Base-by-base conservation (phyloP, 306 rosid species). In the Corylus avellana region DNA sequence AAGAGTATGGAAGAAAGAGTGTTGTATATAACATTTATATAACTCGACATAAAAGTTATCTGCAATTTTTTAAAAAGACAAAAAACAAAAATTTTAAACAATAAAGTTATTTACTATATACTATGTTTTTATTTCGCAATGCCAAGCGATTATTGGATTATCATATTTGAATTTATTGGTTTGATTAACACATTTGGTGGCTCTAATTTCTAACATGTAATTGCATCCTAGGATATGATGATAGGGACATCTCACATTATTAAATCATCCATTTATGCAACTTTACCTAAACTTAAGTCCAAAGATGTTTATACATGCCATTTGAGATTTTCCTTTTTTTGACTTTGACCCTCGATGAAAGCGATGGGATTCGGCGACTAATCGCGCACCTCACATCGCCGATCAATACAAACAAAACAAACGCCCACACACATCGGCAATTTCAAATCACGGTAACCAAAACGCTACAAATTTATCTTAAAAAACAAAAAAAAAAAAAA, bases 241-340 rank as follows among this genome's bases (percentile, higher is more conserved):
- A 63, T 32, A 32, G 32, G 42, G 70, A 63, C 70, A 3, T 13
- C 20, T 1, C 22, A 13, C 18, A 32, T 32, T 5, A 32, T 63
- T 7, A 13, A 63, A 32, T 16, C 4, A 63, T 63, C 42, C 70
- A 14, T 51, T 44, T 56, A 44, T 50, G 73, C 66, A 79, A 79
- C 56, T 46, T 67, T 44, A 80, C 27, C 83, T 17, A 74, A 63
- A 54, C 17, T 66, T 2, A 13, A n/a, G 25, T 68, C 29, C 27
- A 32, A 63, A 27, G 6, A 32, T 29, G 29, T 9, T 5, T 42
- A 39, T 39, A 8, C 12, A 32, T 39, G 27, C 22, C 71, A 29
- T 39, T 3, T 3, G 50, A 39, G 18, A 11, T 66, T 42, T 1
- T 1, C 7, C 67, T 29, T n/a, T 11, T 55, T 18, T 49, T 62